Conservation (phyloP, 352 stramenopile species). For the Blastocystis sp. region DNA sequence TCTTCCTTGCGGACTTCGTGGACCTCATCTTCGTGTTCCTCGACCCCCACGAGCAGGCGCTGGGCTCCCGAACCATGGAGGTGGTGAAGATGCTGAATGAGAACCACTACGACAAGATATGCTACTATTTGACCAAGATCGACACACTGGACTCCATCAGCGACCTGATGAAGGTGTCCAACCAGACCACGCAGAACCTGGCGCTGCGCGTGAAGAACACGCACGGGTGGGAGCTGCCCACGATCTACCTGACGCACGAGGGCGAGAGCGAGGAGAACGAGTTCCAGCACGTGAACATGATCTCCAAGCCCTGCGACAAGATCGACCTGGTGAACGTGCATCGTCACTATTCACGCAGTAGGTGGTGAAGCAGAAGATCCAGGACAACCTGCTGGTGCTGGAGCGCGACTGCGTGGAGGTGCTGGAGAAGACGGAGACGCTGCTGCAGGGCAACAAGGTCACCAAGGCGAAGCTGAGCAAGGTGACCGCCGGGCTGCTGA, state of each 20-base stretch:
- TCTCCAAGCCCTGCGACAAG: constrained; percentile 70
- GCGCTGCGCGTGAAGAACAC: constrained; percentile 76
- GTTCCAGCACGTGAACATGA: constrained; percentile 48
- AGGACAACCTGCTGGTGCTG: constrained; percentile 76
- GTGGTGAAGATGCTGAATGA: constrained; percentile 76
- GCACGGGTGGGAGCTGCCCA: constrained; percentile 76
- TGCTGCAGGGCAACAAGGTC: not conserved
- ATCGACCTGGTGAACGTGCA: constrained; percentile 75
- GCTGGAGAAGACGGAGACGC: constrained; percentile 67
- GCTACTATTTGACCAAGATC: constrained; percentile 77
- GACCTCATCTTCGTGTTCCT: constrained; percentile 79
- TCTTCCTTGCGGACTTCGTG: constrained; percentile 74
- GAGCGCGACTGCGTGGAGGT: constrained; percentile 70
- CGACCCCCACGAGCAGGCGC: constrained; percentile 76
- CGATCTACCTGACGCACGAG: constrained; percentile 74
- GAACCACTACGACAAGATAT: constrained; percentile 70
- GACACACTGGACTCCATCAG: constrained; percentile 76
- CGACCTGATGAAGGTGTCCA: constrained; percentile 77
- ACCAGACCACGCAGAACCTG: constrained; percentile 75
- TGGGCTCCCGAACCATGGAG: constrained; percentile 78
- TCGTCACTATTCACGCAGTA: constrained; percentile 73
- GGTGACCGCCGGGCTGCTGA: not conserved
- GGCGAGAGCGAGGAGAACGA: constrained; percentile 71
- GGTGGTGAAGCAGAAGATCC: constrained; percentile 77
- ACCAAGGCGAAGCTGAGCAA: constrained; percentile 13